Evolutionary conservation across 192 early-diverging fungal genomes (phyloP).

Genomic region (Diversispora epigaea): DNA sequence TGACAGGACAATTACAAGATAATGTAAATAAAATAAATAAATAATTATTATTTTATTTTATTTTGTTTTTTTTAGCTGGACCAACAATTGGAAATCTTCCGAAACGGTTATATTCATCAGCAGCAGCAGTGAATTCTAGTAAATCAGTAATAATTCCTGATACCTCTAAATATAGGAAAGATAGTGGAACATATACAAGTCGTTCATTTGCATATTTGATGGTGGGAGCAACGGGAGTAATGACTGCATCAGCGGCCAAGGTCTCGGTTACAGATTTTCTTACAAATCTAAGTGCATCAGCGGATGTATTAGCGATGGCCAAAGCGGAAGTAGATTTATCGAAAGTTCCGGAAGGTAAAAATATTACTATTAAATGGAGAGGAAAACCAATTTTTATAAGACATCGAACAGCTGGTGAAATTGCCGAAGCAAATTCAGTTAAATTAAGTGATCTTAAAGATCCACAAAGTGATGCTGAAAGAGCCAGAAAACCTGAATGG

Average conservation of each 20-base stretch:
- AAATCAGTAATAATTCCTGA: constrained; percentile 70
- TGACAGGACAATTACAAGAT: too few species aligned
- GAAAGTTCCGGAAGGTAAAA: constrained; percentile 94
- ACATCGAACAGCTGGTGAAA: constrained; percentile 93
- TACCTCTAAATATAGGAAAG: constrained; percentile 75
- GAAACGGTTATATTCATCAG: constrained; percentile 41
- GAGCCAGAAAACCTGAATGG: constrained; percentile 92
- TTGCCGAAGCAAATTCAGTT: constrained; percentile 85
- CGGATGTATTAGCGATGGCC: constrained; percentile 96
- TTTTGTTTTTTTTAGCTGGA: not conserved
- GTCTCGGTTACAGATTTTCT: constrained; percentile 84
- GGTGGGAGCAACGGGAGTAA: constrained; percentile 84
- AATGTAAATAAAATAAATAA: too few species aligned
- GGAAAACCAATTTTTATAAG: constrained; percentile 98
- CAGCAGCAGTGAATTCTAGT: constrained; percentile 50
- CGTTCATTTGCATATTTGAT: constrained; percentile 90
- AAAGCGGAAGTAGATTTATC: constrained; percentile 94
- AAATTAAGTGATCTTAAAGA: constrained; percentile 81
- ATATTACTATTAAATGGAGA: constrained; percentile 97
- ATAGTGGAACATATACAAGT: constrained; percentile 59
- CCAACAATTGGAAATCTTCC: constrained; percentile 5
- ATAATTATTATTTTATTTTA: not conserved
- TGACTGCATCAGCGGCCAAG: constrained; percentile 84
- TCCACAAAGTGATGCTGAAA: constrained; percentile 88
- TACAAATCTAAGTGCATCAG: constrained; percentile 90